Evolutionary conservation across 2,329 filamentous ascomycete species (phyloP), one percentile per base, ranked within the genome.

Genomic region (Rhynchosporium secalis): DNA sequence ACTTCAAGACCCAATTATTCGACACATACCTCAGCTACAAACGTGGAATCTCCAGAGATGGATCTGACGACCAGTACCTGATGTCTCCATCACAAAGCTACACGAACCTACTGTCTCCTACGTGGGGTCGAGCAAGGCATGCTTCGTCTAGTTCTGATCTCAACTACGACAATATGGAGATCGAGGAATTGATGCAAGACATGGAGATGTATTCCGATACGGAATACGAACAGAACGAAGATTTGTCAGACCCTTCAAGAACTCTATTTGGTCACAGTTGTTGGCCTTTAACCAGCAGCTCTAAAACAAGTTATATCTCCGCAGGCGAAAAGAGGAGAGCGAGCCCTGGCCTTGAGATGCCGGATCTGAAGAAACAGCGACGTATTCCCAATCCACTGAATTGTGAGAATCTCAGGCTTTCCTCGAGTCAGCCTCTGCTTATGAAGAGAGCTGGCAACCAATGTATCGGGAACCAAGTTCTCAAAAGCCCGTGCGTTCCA

Each of bases 191-290:
- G 56, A 49, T 58, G 56, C 28, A 38, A 33, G 56, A 36, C 31
- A 58, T 58, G 56, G 56, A 58, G 12, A 36, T 51, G 6, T 38
- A 58, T 28, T 58, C 46, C n/a, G 56, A 58, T 20, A 51, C 46
- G 13, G 56, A 58, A 4, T 38, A 58, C 29, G 47, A 58, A 9
- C 36, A 49, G 8, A 38, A 15, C 2, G 56, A 58, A 13, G 56
- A 58, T 13, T 43, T 51, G 15, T 15, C 56, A 2, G 36, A 58
- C 26, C 26, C 51, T 40, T 26, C 56, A 3, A 38, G 46, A 31
- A 40, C 49, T 12, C 15, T 48, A 13, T 31, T 31, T 20, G 36
- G 38, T 26, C 56, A 20, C 10, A 58, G 20, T 10, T 40, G 45
- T 29, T 41, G 33, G 2, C 45, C 56, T 20, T 28, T n/a, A n/a